phyloP scores from a whole-genome alignment of 2,329 filamentous ascomycete genomes.

The Diplodia sapinea region DNA sequence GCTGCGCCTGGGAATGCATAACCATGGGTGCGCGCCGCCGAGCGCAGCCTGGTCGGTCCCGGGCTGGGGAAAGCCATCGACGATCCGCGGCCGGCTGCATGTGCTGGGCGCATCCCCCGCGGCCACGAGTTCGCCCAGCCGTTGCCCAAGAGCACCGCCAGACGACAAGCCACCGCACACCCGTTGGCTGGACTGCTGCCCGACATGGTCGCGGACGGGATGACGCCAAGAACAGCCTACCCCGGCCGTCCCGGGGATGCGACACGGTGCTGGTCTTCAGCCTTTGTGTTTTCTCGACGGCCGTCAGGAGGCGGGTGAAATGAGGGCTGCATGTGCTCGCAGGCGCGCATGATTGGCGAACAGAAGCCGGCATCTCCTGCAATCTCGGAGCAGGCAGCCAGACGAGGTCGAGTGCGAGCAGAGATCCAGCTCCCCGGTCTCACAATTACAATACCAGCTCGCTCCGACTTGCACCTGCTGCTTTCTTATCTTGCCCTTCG shows the following conservation, averaged over 20 bases:
- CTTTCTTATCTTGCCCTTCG: conserved; percentile 10
- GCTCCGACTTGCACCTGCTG: conserved; percentile 12
- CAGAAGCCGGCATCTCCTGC: conserved; percentile 22
- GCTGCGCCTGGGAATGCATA: not conserved
- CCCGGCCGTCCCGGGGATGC: conserved; percentile 7
- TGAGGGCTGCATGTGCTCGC: conserved; percentile 8
- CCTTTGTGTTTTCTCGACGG: conserved; percentile 11
- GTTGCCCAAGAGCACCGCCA: conserved; percentile 12
- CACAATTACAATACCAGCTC: conserved; percentile 11
- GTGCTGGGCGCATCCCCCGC: conserved; percentile 12
- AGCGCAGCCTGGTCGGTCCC: conserved; percentile 4
- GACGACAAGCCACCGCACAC: too few relatives aligned
- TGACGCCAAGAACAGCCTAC: conserved; percentile 4
- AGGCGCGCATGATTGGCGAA: conserved; percentile 23
- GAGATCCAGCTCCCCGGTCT: conserved; percentile 16
- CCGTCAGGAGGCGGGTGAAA: conserved; percentile 12
- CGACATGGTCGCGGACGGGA: not conserved
- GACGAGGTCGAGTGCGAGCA: conserved; percentile 24
- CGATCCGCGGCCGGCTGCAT: conserved; percentile 21
- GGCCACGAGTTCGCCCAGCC: not conserved
- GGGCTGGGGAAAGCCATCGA: conserved; percentile 13
- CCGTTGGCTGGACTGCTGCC: conserved; percentile 4
- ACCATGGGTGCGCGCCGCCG: not conserved
- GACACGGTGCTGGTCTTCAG: conserved; percentile 19
- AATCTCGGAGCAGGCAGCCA: conserved; percentile 13